Evolutionary conservation across 176 grass and related monocot species (phyloP).

Genomic region (Guadua angustifolia): DNA sequence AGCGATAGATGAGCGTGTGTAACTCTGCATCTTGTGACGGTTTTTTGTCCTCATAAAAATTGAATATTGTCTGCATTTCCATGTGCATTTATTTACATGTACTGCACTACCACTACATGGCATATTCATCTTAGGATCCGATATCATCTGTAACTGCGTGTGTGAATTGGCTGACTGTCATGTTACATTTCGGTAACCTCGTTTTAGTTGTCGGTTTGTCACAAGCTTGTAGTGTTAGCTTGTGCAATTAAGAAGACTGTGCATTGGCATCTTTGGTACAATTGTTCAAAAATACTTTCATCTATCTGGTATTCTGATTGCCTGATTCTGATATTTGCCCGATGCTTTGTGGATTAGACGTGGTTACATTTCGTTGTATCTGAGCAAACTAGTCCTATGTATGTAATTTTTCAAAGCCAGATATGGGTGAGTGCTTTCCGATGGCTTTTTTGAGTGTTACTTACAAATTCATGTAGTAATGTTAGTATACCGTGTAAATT

Average conservation of each 20-base stretch:
- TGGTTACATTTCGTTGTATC: background rate
- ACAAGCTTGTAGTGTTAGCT: background rate
- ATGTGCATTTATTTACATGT: slow-evolving; percentile 42
- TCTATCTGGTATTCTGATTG: background rate
- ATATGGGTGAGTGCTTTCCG: background rate
- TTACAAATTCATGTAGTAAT: background rate
- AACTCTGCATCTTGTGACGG: slow-evolving; percentile 26
- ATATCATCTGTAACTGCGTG: slow-evolving; percentile 25
- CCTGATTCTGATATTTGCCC: background rate
- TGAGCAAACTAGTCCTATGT: background rate
- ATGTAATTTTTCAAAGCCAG: background rate
- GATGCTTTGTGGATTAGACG: background rate
- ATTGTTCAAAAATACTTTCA: slow-evolving; percentile 13
- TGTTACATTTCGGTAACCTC: slow-evolving; percentile 1
- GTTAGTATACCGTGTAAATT: background rate
- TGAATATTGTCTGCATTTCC: slow-evolving; percentile 24
- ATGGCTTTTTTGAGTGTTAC: background rate
- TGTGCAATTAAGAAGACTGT: slow-evolving; percentile 22
- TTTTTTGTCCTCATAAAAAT: background rate
- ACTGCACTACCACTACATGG: slow-evolving; percentile 1
- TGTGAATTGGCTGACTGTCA: slow-evolving; percentile 27
- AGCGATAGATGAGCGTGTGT: slow-evolving; percentile 49
- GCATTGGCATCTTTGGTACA: background rate
- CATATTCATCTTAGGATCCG: slow-evolving; percentile 42
- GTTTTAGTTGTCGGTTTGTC: slow-evolving; percentile 13